Conservation (phyloP, 2,329 filamentous ascomycete species). For the Colletotrichum shisoi region DNA sequence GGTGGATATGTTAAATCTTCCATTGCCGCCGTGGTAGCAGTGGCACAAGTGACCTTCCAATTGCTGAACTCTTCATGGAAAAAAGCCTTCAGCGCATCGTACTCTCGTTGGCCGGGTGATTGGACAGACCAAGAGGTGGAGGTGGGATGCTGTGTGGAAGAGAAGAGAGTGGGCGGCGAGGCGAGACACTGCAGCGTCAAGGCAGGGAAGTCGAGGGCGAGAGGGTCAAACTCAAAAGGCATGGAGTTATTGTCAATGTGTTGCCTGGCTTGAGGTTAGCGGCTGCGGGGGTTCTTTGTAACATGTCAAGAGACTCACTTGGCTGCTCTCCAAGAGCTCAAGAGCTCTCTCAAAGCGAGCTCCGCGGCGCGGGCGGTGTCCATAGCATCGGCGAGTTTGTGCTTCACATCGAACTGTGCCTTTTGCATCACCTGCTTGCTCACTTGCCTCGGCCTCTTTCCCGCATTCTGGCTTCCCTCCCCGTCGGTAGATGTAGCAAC, state of each 20-base stretch:
- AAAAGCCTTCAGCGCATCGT: conserved; percentile 72
- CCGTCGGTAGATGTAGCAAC: conserved; percentile 40
- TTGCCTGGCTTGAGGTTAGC: conserved; percentile 51
- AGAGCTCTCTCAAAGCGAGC: conserved; percentile 81
- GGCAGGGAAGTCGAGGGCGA: conserved; percentile 84
- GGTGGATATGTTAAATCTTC: conserved; percentile 63
- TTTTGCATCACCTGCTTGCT: conserved; percentile 65
- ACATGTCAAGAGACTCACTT: conserved; percentile 64
- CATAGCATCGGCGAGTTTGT: conserved; percentile 71
- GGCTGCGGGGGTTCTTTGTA: conserved; percentile 7
- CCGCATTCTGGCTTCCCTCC: conserved; percentile 47
- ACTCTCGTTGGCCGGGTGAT: conserved; percentile 77
- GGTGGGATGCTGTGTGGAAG: conserved; percentile 79
- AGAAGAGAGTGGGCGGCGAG: conserved; percentile 82
- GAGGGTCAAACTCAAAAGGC: conserved; percentile 82
- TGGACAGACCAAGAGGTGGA: conserved; percentile 81
- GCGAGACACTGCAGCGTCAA: conserved; percentile 83
- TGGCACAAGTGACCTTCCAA: conserved; percentile 66
- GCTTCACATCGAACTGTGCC: conserved; percentile 69
- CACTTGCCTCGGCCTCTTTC: conserved; percentile 53
- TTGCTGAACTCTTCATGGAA: conserved; percentile 72
- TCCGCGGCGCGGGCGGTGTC: conserved; percentile 87
- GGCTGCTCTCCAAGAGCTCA: conserved; percentile 82
- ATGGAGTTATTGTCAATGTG: conserved; percentile 63
- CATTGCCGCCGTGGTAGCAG: conserved; percentile 57